phyloP scores from a whole-genome alignment of 192 early-diverging fungal genomes.

The Physocladia obscura region DNA sequence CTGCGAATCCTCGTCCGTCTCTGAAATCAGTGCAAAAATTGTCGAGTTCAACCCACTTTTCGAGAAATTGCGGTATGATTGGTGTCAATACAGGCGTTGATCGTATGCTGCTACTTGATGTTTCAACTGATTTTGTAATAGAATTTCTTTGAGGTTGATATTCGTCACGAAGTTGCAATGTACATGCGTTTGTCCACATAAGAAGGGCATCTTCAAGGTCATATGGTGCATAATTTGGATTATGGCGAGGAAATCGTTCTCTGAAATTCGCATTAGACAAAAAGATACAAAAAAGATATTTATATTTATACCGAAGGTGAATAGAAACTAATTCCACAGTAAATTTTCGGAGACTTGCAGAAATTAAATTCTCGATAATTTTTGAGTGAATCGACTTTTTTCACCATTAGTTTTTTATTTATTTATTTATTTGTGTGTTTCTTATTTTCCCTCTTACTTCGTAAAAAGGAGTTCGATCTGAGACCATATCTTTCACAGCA shows the following conservation, averaged over 20 bases:
- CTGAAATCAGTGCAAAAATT: slow-evolving; percentile 34
- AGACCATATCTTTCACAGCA: slow-evolving; percentile 47
- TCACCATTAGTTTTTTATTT: too few species aligned
- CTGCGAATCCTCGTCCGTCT: slow-evolving; percentile 35
- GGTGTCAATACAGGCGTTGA: too few species aligned
- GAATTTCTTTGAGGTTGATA: background rate
- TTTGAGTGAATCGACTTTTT: slow-evolving; percentile 54
- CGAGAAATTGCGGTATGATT: background rate
- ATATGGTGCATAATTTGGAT: slow-evolving; percentile 39
- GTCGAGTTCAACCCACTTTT: slow-evolving; percentile 11
- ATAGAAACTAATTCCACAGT: slow-evolving; percentile 25
- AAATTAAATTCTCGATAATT: slow-evolving; percentile 44
- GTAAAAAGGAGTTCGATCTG: slow-evolving; percentile 50
- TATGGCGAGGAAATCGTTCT: slow-evolving; percentile 4
- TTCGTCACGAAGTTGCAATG: slow-evolving; percentile 4
- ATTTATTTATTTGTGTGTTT: too few species aligned
- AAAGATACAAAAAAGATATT: too few species aligned
- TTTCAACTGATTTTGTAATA: background rate
- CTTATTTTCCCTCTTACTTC: slow-evolving; percentile 36
- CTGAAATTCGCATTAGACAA: background rate
- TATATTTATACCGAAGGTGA: slow-evolving; percentile 33
- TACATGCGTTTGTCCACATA: slow-evolving; percentile 51
- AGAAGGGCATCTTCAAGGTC: slow-evolving; percentile 53
- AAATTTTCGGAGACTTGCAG: slow-evolving; percentile 16
- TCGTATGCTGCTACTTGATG: background rate